Conservation (phyloP, 768 basidiomycete species). For the Suillus cothurnatus region DNA sequence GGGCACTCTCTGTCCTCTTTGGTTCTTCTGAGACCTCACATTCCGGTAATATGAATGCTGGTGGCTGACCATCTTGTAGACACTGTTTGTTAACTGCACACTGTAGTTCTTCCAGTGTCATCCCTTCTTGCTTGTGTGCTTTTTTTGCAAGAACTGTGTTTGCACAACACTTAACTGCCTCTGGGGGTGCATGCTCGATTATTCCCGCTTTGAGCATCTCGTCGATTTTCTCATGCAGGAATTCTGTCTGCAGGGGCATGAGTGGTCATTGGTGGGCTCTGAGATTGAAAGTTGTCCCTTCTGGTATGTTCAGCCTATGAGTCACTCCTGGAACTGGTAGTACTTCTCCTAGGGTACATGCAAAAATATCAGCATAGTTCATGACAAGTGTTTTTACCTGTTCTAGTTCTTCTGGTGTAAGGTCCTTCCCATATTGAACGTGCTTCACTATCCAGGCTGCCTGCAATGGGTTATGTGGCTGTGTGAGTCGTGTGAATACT, state of each 20-base stretch:
- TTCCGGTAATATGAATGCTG: too few species aligned
- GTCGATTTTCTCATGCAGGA: background rate
- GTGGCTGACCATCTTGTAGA: too few species aligned
- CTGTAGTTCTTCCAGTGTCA: too few species aligned
- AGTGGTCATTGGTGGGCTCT: background rate
- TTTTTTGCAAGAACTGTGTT: too few species aligned
- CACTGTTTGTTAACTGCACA: too few species aligned
- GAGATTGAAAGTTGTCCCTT: background rate
- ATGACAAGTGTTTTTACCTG: slow-evolving; percentile 26
- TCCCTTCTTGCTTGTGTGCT: too few species aligned
- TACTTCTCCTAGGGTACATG: slow-evolving; percentile 43
- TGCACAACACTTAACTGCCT: too few species aligned
- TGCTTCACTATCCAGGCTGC: slow-evolving; percentile 19
- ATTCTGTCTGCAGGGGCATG: slow-evolving; percentile 8
- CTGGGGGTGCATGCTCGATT: too few species aligned
- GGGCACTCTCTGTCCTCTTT: too few species aligned
- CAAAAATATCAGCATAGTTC: slow-evolving; percentile 41
- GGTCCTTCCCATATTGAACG: slow-evolving; percentile 34
- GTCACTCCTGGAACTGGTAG: slow-evolving; percentile 17
- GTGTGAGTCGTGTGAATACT: background rate
- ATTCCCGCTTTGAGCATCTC: too few species aligned
- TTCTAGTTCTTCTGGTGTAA: slow-evolving; percentile 24
- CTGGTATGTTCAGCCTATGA: slow-evolving; percentile 1
- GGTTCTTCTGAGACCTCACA: too few species aligned
- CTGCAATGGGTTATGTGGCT: slow-evolving; percentile 11